These are phyloP conservation scores for Globisporangium radiosum DNA, from an alignment of 352 stramenopile genomes.

Conservation along the genomic window DNA sequence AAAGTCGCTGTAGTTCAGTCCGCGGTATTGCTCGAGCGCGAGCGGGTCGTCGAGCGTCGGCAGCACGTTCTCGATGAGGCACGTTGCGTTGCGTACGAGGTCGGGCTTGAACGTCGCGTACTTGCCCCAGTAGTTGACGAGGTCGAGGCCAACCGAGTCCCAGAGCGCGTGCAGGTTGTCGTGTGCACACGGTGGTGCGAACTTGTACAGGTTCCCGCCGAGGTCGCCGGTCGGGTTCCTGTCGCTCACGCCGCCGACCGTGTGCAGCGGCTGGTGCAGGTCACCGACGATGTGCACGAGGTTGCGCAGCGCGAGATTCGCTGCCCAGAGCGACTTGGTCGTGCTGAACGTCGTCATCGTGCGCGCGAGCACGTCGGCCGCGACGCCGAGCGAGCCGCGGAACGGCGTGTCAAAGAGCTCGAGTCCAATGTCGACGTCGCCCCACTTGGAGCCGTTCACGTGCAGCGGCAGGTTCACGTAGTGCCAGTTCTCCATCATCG, in stretches of 20 bases:
- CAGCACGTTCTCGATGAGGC: conserved; percentile 28
- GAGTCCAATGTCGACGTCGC: conserved; percentile 27
- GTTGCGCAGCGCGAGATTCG: conserved; percentile 52
- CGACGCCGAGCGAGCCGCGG: background rate
- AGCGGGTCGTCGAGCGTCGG: conserved; percentile 24
- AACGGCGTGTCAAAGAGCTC: conserved; percentile 25
- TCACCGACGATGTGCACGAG: conserved; percentile 70
- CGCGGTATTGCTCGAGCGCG: conserved; percentile 31
- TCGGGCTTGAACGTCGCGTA: conserved; percentile 10
- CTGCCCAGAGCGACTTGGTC: conserved; percentile 56
- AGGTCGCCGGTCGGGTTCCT: conserved; percentile 41
- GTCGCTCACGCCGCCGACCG: conserved; percentile 32
- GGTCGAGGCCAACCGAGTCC: conserved; percentile 42
- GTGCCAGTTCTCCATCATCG: conserved; percentile 56
- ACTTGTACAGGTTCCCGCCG: conserved; percentile 56
- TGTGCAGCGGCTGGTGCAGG: conserved; percentile 56
- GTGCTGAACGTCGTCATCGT: conserved; percentile 47
- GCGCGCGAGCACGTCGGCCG: conserved; percentile 31
- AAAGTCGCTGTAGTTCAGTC: conserved; percentile 15
- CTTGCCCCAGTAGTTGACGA: conserved; percentile 45
- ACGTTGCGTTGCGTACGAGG: conserved; percentile 31
- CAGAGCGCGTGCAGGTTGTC: conserved; percentile 65
- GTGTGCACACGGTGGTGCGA: conserved; percentile 34
- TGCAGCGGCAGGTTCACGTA: conserved; percentile 59
- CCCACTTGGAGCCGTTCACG: conserved; percentile 35